Evolutionary conservation across 2,329 filamentous ascomycete genomes (phyloP).

Genomic region (Paecilomyces sp.): DNA sequence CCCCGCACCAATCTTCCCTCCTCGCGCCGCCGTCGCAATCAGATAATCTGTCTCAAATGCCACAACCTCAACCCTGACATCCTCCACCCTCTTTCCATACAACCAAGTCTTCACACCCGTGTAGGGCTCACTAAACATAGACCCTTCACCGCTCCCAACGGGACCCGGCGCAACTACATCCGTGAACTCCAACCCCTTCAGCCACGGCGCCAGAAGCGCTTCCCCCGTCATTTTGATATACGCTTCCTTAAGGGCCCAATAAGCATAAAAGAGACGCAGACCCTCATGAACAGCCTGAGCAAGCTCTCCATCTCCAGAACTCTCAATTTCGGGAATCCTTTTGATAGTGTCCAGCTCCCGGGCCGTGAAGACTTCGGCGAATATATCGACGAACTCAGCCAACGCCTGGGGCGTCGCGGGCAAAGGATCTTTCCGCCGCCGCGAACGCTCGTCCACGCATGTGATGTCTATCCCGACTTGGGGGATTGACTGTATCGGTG

Average conservation of each 20-base stretch:
- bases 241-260: conserved; percentile 59
- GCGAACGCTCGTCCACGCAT: conserved; percentile 50
- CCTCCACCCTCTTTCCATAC: conserved; percentile 38
- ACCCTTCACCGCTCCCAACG: conserved; percentile 3
- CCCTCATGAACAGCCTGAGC: conserved; percentile 45
- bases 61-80: conserved; percentile 52
- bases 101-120: conserved; percentile 44
- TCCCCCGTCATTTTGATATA: conserved; percentile 62
- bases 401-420: conserved; percentile 46
- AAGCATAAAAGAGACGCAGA: conserved; percentile 55
- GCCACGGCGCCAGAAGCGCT: conserved; percentile 54
- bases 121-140: conserved; percentile 29
- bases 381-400: conserved; percentile 53
- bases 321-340: neutral
- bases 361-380: conserved; percentile 52
- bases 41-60: conserved; percentile 54
- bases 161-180: conserved; percentile 46
- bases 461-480: conserved; percentile 57
- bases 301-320: conserved; percentile 26
- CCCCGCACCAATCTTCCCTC: conserved; percentile 23
- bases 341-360: conserved; percentile 52
- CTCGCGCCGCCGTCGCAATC: conserved; percentile 48
- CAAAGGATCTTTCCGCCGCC: conserved; percentile 38
- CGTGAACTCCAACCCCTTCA: conserved; percentile 54
- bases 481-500: conserved; percentile 12